Percentiles rank a stretch among this genome's conserved stretches.
Evolutionary conservation across 2,329 filamentous ascomycete species (phyloP).

Genomic region (Aspergillus sp.): DNA sequence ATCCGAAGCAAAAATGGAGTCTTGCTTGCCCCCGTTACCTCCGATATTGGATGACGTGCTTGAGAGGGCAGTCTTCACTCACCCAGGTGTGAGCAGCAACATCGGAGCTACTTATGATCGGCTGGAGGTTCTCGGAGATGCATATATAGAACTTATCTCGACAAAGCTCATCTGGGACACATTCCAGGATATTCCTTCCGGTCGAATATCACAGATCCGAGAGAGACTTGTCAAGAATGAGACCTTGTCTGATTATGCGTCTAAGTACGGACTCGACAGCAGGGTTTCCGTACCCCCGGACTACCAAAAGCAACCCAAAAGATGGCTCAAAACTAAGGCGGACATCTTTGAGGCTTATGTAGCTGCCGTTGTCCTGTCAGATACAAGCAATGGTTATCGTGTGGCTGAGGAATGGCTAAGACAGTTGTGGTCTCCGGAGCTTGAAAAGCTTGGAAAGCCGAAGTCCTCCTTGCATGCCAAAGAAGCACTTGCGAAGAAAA

Average conservation of each 20-base stretch:
- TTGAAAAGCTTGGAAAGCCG: conserved; percentile 46
- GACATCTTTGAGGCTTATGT: conserved; percentile 93
- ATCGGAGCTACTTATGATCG: conserved; percentile 66
- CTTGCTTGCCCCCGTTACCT: conserved; percentile 51
- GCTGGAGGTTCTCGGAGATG: conserved; percentile 87
- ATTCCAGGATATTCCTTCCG: conserved; percentile 66
- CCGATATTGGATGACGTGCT: conserved; percentile 61
- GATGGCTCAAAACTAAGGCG: conserved; percentile 72
- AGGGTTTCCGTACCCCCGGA: conserved; percentile 60
- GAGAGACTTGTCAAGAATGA: conserved; percentile 80
- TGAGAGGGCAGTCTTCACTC: conserved; percentile 67
- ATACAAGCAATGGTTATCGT: conserved; percentile 63
- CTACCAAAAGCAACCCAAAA: conserved; percentile 49
- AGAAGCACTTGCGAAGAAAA: conserved; percentile 52
- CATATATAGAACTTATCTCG: conserved; percentile 77
- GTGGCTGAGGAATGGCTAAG: conserved; percentile 71
- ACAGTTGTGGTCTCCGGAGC: conserved; percentile 68
- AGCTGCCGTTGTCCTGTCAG: conserved; percentile 72
- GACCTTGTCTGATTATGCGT: conserved; percentile 70
- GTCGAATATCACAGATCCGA: conserved; percentile 72
- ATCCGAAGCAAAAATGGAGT: not conserved
- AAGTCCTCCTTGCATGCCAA: conserved; percentile 51
- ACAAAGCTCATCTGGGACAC: conserved; percentile 73
- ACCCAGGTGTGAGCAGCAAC: conserved; percentile 53
- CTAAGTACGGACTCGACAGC: conserved; percentile 69